These are phyloP conservation scores for Canna indica DNA, from an alignment of 176 grass and related monocot species.

Conservation along the genomic window DNA sequence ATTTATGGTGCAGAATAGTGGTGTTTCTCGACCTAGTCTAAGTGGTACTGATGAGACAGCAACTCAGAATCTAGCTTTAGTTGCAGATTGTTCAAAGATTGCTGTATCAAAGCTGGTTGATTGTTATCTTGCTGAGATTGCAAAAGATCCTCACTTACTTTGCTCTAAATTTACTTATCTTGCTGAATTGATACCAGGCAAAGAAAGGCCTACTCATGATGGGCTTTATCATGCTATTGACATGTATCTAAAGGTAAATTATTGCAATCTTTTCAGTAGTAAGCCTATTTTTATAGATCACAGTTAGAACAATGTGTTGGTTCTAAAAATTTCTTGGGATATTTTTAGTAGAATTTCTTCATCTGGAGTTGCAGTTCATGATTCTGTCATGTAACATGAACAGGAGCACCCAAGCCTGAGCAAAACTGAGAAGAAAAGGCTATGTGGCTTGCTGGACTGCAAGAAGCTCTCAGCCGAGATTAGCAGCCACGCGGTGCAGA, in stretches of 20 bases:
- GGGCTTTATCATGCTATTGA: constrained; percentile 80
- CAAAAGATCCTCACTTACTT: constrained; percentile 61
- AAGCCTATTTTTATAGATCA: not conserved
- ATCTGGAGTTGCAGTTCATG: not conserved
- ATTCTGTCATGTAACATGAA: not conserved
- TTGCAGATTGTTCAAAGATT: constrained; percentile 44
- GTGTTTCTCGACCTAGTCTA: constrained; percentile 32
- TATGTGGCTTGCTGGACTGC: constrained; percentile 73
- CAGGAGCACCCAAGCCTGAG: constrained; percentile 79
- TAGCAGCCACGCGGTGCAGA: constrained; percentile 71
- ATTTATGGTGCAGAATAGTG: constrained; percentile 54
- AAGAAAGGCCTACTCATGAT: constrained; percentile 71
- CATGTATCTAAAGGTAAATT: constrained; percentile 77
- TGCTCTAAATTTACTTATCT: constrained; percentile 61
- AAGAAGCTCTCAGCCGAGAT: constrained; percentile 69
- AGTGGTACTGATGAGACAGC: constrained; percentile 20
- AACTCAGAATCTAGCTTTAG: constrained; percentile 31
- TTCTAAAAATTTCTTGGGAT: too few relatives aligned
- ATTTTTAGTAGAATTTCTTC: not conserved
- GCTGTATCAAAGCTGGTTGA: constrained; percentile 68
- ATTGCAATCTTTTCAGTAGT: not conserved
- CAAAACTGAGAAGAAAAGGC: constrained; percentile 77
- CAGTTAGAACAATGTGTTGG: not conserved
- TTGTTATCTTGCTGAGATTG: constrained; percentile 71
- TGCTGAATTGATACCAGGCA: constrained; percentile 50